Evolutionary conservation across 1,284 basidiomycete genomes (phyloP).

Genomic region (Xerocomus nothofagi): DNA sequence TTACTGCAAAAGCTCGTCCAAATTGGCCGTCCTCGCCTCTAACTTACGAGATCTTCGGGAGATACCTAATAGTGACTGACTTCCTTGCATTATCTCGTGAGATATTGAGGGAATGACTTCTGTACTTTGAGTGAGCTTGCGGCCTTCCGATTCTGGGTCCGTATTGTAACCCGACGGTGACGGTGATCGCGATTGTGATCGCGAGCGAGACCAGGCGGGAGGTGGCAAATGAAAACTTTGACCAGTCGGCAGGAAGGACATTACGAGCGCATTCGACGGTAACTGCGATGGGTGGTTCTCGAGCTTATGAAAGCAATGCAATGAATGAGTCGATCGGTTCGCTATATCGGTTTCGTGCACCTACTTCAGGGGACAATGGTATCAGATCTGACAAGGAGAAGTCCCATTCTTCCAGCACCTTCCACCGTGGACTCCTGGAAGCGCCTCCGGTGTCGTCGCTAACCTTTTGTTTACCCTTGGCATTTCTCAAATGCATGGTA

Average conservation of each 20-base stretch:
- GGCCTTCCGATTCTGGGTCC: slow-evolving; percentile 59
- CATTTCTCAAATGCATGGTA: slow-evolving; percentile 9
- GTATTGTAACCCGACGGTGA: slow-evolving; percentile 64
- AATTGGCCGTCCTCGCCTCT: slow-evolving; percentile 48
- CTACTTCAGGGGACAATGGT: slow-evolving; percentile 55
- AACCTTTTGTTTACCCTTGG: slow-evolving; percentile 49
- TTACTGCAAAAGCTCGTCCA: slow-evolving; percentile 71
- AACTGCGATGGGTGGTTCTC: slow-evolving; percentile 48
- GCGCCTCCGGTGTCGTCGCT: slow-evolving; percentile 18
- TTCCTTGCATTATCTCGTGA: slow-evolving; percentile 21
- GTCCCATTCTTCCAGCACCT: slow-evolving; percentile 66
- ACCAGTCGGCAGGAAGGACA: slow-evolving; percentile 61
- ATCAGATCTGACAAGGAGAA: slow-evolving; percentile 61
- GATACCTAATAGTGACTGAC: slow-evolving; percentile 13
- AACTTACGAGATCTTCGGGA: slow-evolving; percentile 29
- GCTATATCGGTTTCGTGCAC: slow-evolving; percentile 41
- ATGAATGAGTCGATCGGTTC: slow-evolving; percentile 8
- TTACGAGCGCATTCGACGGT: slow-evolving; percentile 71
- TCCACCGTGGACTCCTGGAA: slow-evolving; percentile 50
- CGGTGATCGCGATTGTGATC: slow-evolving; percentile 47
- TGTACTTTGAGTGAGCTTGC: slow-evolving; percentile 37
- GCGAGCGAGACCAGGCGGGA: slow-evolving; percentile 27
- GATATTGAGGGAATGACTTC: slow-evolving; percentile 16
- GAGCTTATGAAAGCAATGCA: slow-evolving; percentile 37
- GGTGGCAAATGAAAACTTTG: slow-evolving; percentile 57